Base-by-base conservation (phyloP, 306 rosid species). In the Pyrus betulifolia region DNA sequence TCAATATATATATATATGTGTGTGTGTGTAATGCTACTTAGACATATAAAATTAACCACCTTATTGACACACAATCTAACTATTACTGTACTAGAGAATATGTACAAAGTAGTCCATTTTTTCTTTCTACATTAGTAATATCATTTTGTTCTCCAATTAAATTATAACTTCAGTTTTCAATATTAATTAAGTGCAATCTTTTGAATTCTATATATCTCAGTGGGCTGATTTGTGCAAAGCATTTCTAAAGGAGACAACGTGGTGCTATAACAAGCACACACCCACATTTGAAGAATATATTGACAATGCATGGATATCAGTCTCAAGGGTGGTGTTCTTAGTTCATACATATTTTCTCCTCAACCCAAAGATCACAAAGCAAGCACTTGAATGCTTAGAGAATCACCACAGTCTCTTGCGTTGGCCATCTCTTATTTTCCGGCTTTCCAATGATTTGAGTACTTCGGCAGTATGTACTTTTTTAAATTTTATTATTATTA, bases 211-310 rank as follows among this genome's bases (percentile, higher is more conserved):
- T 7, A 57, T n/a, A n/a, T 51, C 27, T 30, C 22, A 84, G 93
- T 91, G 93, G 96, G 61, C 74, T 9, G 84, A 79, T 52, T n/a
- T 87, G 88, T 86, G 74, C 76, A 84, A 87, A 84, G 84, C 96
- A 25, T 88, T 84, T 61, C 69, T 81, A 46, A 74, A 45, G 80
- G 64, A 51, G 57, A 51, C 19, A 51, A 51, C 6, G 8, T 86
- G 93, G 93, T 1, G 81, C 3, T 14, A 65, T 2, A 71, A 74
- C 38, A 87, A 85, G 42, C 18, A 84, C 0, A 5, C 82, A 5
- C 91, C 91, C 6, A 61, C 82, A 22, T 87, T 89, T 59, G 49
- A 82, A 0, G 85, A 81, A 0, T 89, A 91, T 74, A 55, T 89
- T 21, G 82, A 80, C 2, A 87, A 89, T 69, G 93, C 76, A 11